A percentile compares a stretch with the other conserved stretches of the same genome.
Conservation (phyloP, 2,329 filamentous ascomycete genomes). For the Xylaria sp. region DNA sequence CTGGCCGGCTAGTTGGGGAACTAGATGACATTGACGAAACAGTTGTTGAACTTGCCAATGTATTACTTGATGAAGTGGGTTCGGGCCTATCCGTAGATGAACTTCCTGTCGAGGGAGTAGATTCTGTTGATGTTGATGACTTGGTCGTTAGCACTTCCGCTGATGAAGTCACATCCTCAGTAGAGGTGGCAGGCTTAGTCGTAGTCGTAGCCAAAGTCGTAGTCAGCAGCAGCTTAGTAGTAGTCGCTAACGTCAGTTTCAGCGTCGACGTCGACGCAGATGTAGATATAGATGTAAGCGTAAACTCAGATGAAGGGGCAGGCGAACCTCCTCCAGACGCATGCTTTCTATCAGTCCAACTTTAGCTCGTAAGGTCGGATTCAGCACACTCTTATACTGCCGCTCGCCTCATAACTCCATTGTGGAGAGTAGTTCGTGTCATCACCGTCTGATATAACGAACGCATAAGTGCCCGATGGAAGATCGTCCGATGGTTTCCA, state of each 20-base stretch:
- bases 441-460: slow-evolving; percentile 8
- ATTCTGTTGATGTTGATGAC: background rate
- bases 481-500: slow-evolving; percentile 26
- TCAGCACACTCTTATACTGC: background rate
- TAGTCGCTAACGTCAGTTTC: background rate
- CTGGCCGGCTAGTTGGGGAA: background rate
- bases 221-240: background rate
- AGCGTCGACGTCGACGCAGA: background rate
- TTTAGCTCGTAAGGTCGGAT: background rate
- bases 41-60: background rate
- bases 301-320: background rate
- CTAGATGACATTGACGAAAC: background rate
- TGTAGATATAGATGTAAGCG: background rate
- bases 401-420: slow-evolving; percentile 11
- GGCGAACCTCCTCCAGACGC: background rate
- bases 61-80: background rate
- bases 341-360: background rate
- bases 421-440: slow-evolving; percentile 17
- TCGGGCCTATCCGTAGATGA: background rate
- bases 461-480: slow-evolving; percentile 20
- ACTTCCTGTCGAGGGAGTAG: background rate
- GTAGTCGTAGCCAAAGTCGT: background rate
- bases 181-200: background rate
- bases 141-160: background rate
- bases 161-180: background rate